A percentile compares a stretch with the other conserved stretches of the same genome.
Conservation (phyloP, 2,329 filamentous ascomycete genomes). For the Venturia carpophila region DNA sequence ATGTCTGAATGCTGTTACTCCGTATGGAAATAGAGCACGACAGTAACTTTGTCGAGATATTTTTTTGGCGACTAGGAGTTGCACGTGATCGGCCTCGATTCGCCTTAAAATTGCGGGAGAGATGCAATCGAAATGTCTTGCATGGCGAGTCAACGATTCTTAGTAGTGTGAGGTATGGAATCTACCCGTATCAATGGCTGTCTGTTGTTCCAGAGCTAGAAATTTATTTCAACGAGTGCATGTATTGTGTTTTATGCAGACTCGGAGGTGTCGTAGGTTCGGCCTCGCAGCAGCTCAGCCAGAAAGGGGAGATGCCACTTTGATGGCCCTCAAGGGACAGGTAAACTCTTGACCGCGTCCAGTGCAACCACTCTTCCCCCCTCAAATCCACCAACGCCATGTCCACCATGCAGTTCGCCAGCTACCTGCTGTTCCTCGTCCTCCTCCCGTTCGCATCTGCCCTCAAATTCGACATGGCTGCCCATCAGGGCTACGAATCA, state of each 20-base stretch:
- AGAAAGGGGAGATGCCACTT: slow-evolving; percentile 2
- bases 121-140: no score
- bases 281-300: not conserved
- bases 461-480: slow-evolving; percentile 88
- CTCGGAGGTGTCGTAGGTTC: not conserved
- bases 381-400: not conserved
- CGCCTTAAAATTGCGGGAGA: not conserved
- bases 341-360: not conserved
- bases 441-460: slow-evolving; percentile 46
- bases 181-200: no score
- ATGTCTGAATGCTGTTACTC: slow-evolving; percentile 1
- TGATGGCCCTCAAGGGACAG: not conserved
- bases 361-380: not conserved
- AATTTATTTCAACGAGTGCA: no score
- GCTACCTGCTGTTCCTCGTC: slow-evolving; percentile 33
- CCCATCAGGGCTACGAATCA: slow-evolving; percentile 55
- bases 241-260: no score
- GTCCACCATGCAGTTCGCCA: slow-evolving; percentile 22
- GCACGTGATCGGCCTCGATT: not conserved
- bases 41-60: not conserved
- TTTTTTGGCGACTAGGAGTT: not conserved
- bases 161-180: no score
- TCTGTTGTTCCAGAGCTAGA: no score
- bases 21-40: not conserved
- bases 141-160: no score